Percentiles rank a stretch among this genome's conserved stretches.
Evolutionary conservation across 2,329 filamentous ascomycete species (phyloP).

Genomic region (Fusarium foetens): DNA sequence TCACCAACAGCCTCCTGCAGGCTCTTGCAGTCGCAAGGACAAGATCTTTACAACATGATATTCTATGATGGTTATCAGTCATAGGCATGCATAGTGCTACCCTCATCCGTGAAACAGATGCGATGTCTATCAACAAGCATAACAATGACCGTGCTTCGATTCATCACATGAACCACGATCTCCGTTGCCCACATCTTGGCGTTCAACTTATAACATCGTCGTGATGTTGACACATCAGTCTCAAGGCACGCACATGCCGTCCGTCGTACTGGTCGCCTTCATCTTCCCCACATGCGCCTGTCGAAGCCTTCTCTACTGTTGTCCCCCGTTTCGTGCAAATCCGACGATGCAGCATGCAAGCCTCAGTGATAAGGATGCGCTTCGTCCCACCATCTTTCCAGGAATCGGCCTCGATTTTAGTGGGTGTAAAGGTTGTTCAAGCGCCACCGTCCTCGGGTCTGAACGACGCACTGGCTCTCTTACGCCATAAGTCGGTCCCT

Average conservation of each 20-base stretch:
- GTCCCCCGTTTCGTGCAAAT: slow-evolving; percentile 33
- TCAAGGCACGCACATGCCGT: slow-evolving; percentile 7
- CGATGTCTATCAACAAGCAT: background rate
- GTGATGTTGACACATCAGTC: slow-evolving; percentile 20
- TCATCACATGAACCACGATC: slow-evolving; percentile 24
- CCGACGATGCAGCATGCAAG: slow-evolving; percentile 18
- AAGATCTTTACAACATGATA: background rate
- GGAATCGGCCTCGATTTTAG: slow-evolving; percentile 14
- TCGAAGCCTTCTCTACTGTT: slow-evolving; percentile 23
- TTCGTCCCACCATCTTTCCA: slow-evolving; percentile 31
- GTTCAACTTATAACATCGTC: slow-evolving; percentile 26
- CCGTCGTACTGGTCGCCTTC: slow-evolving; percentile 3
- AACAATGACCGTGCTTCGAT: background rate
- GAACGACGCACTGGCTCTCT: slow-evolving; percentile 30
- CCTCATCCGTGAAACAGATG: background rate
- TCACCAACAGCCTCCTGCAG: background rate
- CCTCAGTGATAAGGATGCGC: slow-evolving; percentile 9
- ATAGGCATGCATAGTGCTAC: slow-evolving; percentile 1
- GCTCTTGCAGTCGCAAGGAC: background rate
- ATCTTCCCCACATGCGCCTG: slow-evolving; percentile 38
- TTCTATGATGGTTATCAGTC: background rate
- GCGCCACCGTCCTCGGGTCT: slow-evolving; percentile 12
- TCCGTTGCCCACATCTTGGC: slow-evolving; percentile 14
- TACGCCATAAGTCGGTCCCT: slow-evolving; percentile 39
- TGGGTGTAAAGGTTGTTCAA: slow-evolving; percentile 28